Base-by-base conservation (phyloP, 129 eudicot species). In the Arctium minus region DNA sequence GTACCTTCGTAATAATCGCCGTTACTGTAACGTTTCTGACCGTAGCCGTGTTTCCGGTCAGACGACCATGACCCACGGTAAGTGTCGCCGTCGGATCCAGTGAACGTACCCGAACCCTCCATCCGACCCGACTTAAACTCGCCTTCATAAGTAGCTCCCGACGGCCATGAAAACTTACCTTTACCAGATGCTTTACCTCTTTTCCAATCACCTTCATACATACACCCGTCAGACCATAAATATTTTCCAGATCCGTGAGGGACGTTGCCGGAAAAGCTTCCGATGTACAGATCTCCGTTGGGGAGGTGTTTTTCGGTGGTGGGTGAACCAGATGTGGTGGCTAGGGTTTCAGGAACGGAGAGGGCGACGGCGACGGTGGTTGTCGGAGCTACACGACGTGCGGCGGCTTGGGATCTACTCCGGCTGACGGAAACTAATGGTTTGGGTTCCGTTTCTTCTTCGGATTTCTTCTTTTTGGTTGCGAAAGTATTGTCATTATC, bases 101-200 rank as follows among this genome's bases (percentile, higher is more conserved):
- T 93, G 27, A 90, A 96, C 0, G 97, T 92, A 0, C 99, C 99
- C 13, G 82, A 73, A 4, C 99, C 99, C 8, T 96, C 99, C 99
- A 96, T 96, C 72, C 94, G 84, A 30, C 99, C 99, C 35, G 95
- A 89, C 89, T 83, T 93, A 48, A 96, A 96, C 18, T 93, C 98
- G 0, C 99, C 99, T 67, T 96, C 99, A 31, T 89, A 96, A 2
- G 96, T 93, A 7, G 99, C 98, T 0, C 99, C 99, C 0, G 99
- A 96, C 1, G 99, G 99, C 99, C 99, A 96, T 0, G 98, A 93
- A 48, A 96, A 96, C 77, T 83, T 96, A n/a, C 99, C 99, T 73
- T 86, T 96, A 0, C 99, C 99, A 3, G 89, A 76, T 2, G 99
- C 98, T 29, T 92, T 93, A 17, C 99, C 99, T 72, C 84, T 77